phyloP scores from a whole-genome alignment of 2,329 filamentous ascomycete genomes.

The Ophiocordyceps camponoti-leonardi region DNA sequence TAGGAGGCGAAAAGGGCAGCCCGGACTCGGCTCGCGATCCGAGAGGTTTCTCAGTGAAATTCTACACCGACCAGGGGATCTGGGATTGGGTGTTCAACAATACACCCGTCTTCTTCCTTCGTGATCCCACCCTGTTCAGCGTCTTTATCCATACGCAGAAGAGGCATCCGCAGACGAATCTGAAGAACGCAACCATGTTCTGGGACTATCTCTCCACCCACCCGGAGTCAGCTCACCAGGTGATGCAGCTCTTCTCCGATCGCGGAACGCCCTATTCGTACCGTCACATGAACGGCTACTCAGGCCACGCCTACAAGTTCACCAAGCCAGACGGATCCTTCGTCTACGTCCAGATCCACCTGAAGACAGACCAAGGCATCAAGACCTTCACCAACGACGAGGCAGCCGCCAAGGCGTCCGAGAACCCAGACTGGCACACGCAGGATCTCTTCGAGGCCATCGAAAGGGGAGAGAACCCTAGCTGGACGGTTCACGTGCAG shows the following conservation, averaged over 20 bases:
- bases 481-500: conserved; percentile 49
- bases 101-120: conserved; percentile 61
- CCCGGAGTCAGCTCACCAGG: conserved; percentile 44
- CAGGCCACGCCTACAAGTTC: conserved; percentile 50
- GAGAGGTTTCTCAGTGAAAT: conserved; percentile 42
- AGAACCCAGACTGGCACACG: conserved; percentile 45
- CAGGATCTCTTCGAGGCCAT: conserved; percentile 50
- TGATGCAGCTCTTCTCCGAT: conserved; percentile 51
- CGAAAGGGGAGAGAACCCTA: conserved; percentile 39
- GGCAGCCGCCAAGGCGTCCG: conserved; percentile 31
- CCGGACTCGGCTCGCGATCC: conserved; percentile 53
- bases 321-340: conserved; percentile 48
- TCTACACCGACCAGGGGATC: conserved; percentile 52
- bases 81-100: conserved; percentile 65
- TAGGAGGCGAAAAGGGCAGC: conserved; percentile 49
- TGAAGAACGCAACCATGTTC: conserved; percentile 50
- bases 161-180: conserved; percentile 53
- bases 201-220: conserved; percentile 31
- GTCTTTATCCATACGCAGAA: conserved; percentile 66
- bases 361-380: conserved; percentile 44
- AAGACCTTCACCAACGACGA: conserved; percentile 42
- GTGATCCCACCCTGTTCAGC: conserved; percentile 59
- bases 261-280: conserved; percentile 48
- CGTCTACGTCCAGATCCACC: conserved; percentile 48
- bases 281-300: conserved; percentile 52